Conservation (phyloP, 2,329 filamentous ascomycete species). For the Trichophyton verrucosum region DNA sequence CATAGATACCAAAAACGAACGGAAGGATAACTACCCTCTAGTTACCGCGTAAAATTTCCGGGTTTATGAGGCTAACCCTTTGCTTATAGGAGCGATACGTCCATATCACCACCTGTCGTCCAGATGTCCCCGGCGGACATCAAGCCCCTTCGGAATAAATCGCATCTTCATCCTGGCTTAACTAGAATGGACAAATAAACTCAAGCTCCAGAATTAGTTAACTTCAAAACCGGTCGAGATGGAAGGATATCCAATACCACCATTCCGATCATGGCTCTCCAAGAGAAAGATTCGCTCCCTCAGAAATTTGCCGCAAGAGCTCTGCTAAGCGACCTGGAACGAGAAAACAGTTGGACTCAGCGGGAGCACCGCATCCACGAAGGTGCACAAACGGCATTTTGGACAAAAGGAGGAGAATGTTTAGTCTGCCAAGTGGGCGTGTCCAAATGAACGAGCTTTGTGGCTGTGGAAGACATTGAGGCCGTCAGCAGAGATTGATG, state of each 20-base stretch:
- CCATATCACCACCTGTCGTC: neutral
- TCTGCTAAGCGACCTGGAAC: neutral
- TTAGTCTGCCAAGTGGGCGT: neutral
- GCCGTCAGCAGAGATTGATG: neutral
- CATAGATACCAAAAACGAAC: neutral
- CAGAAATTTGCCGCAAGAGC: neutral
- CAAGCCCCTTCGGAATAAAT: neutral
- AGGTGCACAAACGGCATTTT: neutral
- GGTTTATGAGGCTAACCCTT: neutral
- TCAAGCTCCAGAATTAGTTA: neutral
- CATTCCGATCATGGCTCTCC: neutral
- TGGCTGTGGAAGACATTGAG: neutral
- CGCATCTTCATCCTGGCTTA: neutral
- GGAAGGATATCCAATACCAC: neutral
- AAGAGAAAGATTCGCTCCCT: neutral
- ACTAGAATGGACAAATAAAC: neutral
- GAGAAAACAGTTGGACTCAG: neutral
- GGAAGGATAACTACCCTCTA: neutral
- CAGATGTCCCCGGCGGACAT: neutral
- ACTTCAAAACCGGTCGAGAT: neutral
- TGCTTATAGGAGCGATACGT: neutral
- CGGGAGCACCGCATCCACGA: neutral
- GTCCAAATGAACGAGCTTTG: constrained; percentile 1
- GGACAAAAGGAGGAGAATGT: neutral
- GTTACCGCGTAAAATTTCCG: neutral